Evolutionary conservation across 495 filamentous ascomycete genomes (phyloP), one percentile per base, ranked within the genome.

Genomic region (Clohesyomyces aquaticus): DNA sequence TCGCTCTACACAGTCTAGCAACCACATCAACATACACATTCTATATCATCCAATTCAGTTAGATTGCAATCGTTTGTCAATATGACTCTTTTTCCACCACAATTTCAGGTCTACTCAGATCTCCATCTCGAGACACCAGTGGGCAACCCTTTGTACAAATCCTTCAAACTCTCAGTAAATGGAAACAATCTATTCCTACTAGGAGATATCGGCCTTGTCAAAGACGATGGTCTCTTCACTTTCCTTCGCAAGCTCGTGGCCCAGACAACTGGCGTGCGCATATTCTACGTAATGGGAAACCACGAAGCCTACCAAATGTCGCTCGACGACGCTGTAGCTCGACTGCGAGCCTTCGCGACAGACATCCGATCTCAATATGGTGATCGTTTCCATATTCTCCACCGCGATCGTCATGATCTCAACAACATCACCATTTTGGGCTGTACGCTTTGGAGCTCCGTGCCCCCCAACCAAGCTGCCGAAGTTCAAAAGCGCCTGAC

Each of bases 91-190:
- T 61, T 55, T 49, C 27, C 57, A 29, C 55, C 27, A 23, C 48
- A 55, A 27, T 48, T 87, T 52, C 85, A 87, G 60, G 79, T 85
- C 25, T 52, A 83, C 26, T 86, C 83, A 0, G 84, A 87, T 69
- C 76, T 87, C 2, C 84, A 86, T 62, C 71, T 87, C 0, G 82
- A 87, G 59, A 72, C 59, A 11, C 73, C 76, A 0, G 16, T 53
- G 3, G 12, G 14, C 11, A 1, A 9, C 2, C 59, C 71, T 23
- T 67, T 74, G 21, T 86, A 85, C 67, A 76, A 80, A 56, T 26
- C 72, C 11, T 85, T 81, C 55, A 58, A 77, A 1, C 78, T 84
- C 27, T 42, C 53, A 0, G 76, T 79, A 6, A 67, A 72, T 49
- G 78, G 80, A 3, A 78, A 78, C 2, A 80, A 83, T 59, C 74